Percentiles rank a stretch among this genome's conserved stretches.
These are phyloP conservation scores for Tremellales sp. DNA, from an alignment of 1,284 basidiomycete genomes.

Conservation along the genomic window DNA sequence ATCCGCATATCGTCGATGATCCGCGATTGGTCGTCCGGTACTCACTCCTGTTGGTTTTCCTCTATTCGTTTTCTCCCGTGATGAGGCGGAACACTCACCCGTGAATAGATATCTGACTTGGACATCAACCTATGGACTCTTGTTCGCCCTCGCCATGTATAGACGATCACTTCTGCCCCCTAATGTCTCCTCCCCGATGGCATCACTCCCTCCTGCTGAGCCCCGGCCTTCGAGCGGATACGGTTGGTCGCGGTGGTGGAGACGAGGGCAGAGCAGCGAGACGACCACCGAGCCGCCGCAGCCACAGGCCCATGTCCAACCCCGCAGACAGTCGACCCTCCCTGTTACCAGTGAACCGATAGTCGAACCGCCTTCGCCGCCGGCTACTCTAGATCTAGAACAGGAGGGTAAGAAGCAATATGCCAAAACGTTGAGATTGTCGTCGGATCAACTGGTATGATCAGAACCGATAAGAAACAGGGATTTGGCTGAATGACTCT, in stretches of 20 bases:
- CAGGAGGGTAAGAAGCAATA: conserved; percentile 52
- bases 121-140: conserved; percentile 52
- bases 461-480: neutral
- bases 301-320: conserved; percentile 3
- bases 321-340: conserved; percentile 3
- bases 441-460: conserved; percentile 72
- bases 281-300: conserved; percentile 2
- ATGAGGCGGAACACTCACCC: neutral
- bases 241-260: conserved; percentile 45
- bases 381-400: neutral
- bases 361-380: conserved; percentile 1
- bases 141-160: conserved; percentile 53
- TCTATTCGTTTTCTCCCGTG: neutral
- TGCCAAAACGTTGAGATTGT: conserved; percentile 86
- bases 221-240: conserved; percentile 33
- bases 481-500: conserved; percentile 1
- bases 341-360: neutral
- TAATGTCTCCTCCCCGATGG: conserved; percentile 3
- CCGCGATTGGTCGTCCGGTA: conserved; percentile 52
- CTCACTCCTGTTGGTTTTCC: conserved; percentile 38
- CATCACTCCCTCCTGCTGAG: conserved; percentile 14
- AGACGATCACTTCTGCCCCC: conserved; percentile 47
- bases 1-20: conserved; percentile 52
- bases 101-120: conserved; percentile 50
- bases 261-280: conserved; percentile 27